Percentiles rank a stretch among this genome's conserved stretches.
Evolutionary conservation across 164 flowering plant species (phyloP).

Genomic region (Magnolia changhungtana): DNA sequence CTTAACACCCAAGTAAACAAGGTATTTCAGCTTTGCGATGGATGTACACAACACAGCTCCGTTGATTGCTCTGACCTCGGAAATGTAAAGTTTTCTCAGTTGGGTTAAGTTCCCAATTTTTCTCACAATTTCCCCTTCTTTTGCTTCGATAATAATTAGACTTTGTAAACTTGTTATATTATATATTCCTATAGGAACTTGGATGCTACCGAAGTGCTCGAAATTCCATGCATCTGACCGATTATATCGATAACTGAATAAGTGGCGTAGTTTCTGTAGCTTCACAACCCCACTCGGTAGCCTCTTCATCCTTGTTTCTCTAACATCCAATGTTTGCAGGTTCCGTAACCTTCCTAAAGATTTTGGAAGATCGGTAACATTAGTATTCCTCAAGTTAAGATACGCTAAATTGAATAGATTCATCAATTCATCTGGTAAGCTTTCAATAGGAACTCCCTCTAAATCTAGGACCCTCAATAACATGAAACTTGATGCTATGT

Average conservation of each 20-base stretch:
- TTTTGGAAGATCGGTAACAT: constrained; percentile 33
- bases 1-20: constrained; percentile 19
- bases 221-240: background rate
- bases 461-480: constrained; percentile 35
- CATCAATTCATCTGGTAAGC: constrained; percentile 22
- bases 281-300: constrained; percentile 28
- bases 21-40: constrained; percentile 29
- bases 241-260: constrained; percentile 10
- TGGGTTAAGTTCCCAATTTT: constrained; percentile 28
- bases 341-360: constrained; percentile 33
- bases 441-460: constrained; percentile 24
- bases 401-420: constrained; percentile 34
- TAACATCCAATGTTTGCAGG: constrained; percentile 36
- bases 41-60: constrained; percentile 28
- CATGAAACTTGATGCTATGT: constrained; percentile 13
- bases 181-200: constrained; percentile 28
- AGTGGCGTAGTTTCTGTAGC: constrained; percentile 33
- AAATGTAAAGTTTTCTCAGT: constrained; percentile 32
- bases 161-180: constrained; percentile 26
- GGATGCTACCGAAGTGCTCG: constrained; percentile 6
- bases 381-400: constrained; percentile 31
- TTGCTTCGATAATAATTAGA: constrained; percentile 29
- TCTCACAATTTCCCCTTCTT: constrained; percentile 15
- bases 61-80: constrained; percentile 15
- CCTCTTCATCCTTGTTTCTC: constrained; percentile 24